These are phyloP conservation scores for Cornus controversa DNA, from an alignment of 148 eudicot genomes.

Conservation along the genomic window DNA sequence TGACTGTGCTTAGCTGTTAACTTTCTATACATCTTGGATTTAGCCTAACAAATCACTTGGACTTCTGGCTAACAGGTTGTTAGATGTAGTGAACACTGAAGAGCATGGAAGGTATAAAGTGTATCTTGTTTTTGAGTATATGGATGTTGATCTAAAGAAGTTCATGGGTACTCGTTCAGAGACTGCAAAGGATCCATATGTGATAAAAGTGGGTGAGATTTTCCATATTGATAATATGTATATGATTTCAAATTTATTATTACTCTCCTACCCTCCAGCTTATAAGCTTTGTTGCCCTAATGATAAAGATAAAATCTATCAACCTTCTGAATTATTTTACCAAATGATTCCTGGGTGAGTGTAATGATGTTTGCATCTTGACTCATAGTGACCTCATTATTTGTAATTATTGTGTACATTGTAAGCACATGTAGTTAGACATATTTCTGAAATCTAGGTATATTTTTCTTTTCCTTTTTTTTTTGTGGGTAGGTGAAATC, in stretches of 20 bases:
- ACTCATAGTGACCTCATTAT: not conserved
- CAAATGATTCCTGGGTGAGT: not conserved
- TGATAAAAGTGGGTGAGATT: not conserved
- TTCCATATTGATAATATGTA: not conserved
- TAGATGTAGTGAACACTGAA: conserved; percentile 1
- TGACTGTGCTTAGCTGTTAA: not conserved
- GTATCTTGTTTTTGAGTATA: not conserved
- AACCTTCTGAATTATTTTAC: not conserved
- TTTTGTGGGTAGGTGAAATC: no score
- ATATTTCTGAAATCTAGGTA: no score
- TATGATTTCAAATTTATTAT: no score
- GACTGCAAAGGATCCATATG: not conserved
- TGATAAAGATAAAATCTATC: no score
- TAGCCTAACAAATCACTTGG: not conserved
- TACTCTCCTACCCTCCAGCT: not conserved
- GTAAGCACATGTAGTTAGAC: not conserved
- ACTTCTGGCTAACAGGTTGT: not conserved
- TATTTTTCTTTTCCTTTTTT: no score
- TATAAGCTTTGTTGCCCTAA: not conserved
- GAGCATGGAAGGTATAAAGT: not conserved
- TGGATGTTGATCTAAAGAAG: not conserved
- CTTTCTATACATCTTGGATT: not conserved
- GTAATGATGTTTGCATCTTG: not conserved
- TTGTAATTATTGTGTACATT: no score
- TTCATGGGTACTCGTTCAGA: not conserved